Base-by-base conservation (phyloP, 768 basidiomycete species). In the Pisolithus tinctorius region DNA sequence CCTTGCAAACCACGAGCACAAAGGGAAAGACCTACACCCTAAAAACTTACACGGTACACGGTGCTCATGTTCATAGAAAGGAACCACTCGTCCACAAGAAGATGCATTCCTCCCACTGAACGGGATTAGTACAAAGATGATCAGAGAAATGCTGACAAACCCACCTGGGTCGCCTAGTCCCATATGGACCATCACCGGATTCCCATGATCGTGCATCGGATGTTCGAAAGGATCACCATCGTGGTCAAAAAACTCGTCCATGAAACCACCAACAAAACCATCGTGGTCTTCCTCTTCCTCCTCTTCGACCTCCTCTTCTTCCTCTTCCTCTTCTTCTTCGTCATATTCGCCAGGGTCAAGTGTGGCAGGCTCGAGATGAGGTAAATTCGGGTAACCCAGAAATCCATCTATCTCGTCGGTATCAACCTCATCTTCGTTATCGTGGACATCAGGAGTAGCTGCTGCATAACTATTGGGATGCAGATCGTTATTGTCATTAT, bases 31-130 rank as follows among this genome's bases (percentile, higher is more conserved):
- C 36, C 36, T 17, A 42, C 7, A 10, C 44, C 20, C 54, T 60
- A 69, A 27, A 67, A 65, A 27, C 50, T 53, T 43, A 67, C 60
- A 7, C 39, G 53, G 37, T 60, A 58, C 37, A 69, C 66, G 14
- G 56, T 65, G 14, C 59, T 67, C 17, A 53, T 40, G 20, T 45
- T 47, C 4, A 53, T 34, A 0, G 62, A 59, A 20, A 57, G 47
- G 45, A 64, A 56, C 59, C 52, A 59, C 26, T 63, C 49, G 45
- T 66, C 36, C n/a, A 62, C 20, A 26, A 56, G 30, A 6, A 46
- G 48, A 25, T 60, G 56, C 36, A 54, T 41, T 7, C 34, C 34
- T 34, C 34, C 34, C 4, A 5, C 34, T 4, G 6, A 51, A 17
- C 17, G 40, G 40, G 40, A 40, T 40, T n/a, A 40, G 17, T 40